A percentile compares a stretch with the other conserved stretches of the same genome.
phyloP scores from a whole-genome alignment of 2,329 filamentous ascomycete genomes.

The Claviceps maximensis region DNA sequence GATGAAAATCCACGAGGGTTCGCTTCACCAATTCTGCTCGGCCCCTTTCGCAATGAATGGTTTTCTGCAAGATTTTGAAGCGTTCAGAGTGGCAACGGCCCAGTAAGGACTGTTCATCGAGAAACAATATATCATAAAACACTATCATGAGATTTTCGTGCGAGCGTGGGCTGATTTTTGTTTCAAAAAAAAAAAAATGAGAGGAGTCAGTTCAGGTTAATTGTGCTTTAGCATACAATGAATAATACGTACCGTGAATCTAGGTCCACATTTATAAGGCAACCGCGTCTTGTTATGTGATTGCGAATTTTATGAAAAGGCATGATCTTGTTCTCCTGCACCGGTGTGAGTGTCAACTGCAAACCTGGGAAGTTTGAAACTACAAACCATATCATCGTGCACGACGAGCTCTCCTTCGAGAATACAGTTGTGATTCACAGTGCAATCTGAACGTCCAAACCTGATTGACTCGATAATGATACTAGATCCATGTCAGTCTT shows the following conservation, averaged over 20 bases:
- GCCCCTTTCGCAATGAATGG: conserved; percentile 42
- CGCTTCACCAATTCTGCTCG: conserved; percentile 54
- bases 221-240: not conserved
- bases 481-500: conserved; percentile 16
- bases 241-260: conserved; percentile 55
- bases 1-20: conserved; percentile 52
- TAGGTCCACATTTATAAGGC: conserved; percentile 49
- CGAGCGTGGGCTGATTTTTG: conserved; percentile 25
- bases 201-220: not conserved
- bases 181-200: not conserved
- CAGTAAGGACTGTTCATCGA: conserved; percentile 41
- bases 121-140: conserved; percentile 43
- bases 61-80: conserved; percentile 42
- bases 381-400: conserved; percentile 48
- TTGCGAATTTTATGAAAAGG: conserved; percentile 75
- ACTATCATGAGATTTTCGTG: conserved; percentile 49
- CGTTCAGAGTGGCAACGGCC: conserved; percentile 42
- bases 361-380: not conserved
- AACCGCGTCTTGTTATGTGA: conserved; percentile 61
- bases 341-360: conserved; percentile 6
- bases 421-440: conserved; percentile 54
- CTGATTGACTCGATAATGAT: conserved; percentile 51
- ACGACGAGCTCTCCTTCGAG: conserved; percentile 75
- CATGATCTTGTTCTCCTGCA: conserved; percentile 45
- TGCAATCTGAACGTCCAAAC: conserved; percentile 45